A percentile compares a stretch with the other conserved stretches of the same genome.
Evolutionary conservation across 2,329 filamentous ascomycete genomes (phyloP).

Genomic region (Colletotrichum costaricense): DNA sequence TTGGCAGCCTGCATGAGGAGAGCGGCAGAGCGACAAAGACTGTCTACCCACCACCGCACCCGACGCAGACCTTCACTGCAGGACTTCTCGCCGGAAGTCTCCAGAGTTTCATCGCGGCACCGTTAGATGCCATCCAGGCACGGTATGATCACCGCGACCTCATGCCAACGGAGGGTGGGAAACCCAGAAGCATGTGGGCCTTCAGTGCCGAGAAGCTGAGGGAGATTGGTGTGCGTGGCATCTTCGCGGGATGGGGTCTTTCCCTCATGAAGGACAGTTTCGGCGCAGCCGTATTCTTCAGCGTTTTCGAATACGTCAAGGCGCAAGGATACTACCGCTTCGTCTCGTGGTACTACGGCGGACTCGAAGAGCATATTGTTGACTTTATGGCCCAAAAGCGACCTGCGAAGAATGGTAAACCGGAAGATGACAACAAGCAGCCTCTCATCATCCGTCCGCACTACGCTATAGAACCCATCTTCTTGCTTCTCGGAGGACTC

Average conservation of each 20-base stretch:
- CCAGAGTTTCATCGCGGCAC: slow-evolving; percentile 79
- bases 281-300: slow-evolving; percentile 79
- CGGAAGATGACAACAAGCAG: slow-evolving; percentile 45
- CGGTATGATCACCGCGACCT: slow-evolving; percentile 72
- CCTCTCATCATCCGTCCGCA: slow-evolving; percentile 74
- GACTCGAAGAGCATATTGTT: slow-evolving; percentile 62
- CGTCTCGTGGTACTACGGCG: slow-evolving; percentile 77
- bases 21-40: slow-evolving; percentile 67
- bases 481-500: slow-evolving; percentile 76
- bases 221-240: slow-evolving; percentile 78
- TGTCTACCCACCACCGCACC: slow-evolving; percentile 76
- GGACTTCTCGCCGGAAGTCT: slow-evolving; percentile 76
- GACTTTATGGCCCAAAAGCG: slow-evolving; percentile 61
- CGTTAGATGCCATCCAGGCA: slow-evolving; percentile 80
- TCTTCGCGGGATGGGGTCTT: slow-evolving; percentile 80
- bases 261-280: slow-evolving; percentile 77
- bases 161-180: slow-evolving; percentile 53
- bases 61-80: slow-evolving; percentile 73
- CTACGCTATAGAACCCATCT: slow-evolving; percentile 79
- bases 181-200: slow-evolving; percentile 76
- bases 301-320: slow-evolving; percentile 80
- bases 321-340: slow-evolving; percentile 79
- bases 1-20: slow-evolving; percentile 74
- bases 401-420: slow-evolving; percentile 41
- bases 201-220: slow-evolving; percentile 72